Conservation (phyloP, 805 yeast genomes). For the Ogataea thermomethanolica region DNA sequence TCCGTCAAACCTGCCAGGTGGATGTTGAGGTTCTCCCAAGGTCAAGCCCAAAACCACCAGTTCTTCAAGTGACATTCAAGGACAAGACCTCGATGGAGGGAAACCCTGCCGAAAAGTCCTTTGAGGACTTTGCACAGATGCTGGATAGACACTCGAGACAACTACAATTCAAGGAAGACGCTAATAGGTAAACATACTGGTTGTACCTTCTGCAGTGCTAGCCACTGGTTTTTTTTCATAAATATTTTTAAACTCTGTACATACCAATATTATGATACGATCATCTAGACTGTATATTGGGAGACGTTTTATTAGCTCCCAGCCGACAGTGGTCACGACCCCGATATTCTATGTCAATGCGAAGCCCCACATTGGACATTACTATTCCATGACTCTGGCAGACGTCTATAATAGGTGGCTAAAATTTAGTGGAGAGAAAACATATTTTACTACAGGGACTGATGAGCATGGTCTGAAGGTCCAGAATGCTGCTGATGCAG, state of each 20-base stretch:
- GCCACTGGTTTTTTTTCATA: slow-evolving; percentile 23
- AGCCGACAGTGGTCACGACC: slow-evolving; percentile 58
- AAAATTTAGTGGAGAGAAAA: slow-evolving; percentile 37
- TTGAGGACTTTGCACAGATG: slow-evolving; percentile 59
- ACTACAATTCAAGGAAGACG: slow-evolving; percentile 70
- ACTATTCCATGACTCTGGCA: slow-evolving; percentile 80
- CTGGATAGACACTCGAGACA: slow-evolving; percentile 83
- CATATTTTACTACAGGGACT: slow-evolving; percentile 81
- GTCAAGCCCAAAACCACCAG: slow-evolving; percentile 47
- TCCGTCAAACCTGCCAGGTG: slow-evolving; percentile 58
- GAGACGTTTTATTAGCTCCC: slow-evolving; percentile 1
- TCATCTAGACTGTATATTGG: background rate
- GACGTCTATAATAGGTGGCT: slow-evolving; percentile 81
- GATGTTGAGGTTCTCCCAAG: slow-evolving; percentile 58
- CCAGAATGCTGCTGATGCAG: slow-evolving; percentile 71
- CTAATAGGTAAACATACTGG: slow-evolving; percentile 31
- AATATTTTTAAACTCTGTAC: slow-evolving; percentile 9
- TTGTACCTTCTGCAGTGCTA: background rate
- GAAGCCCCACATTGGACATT: slow-evolving; percentile 89
- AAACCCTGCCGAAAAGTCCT: slow-evolving; percentile 56
- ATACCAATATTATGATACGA: slow-evolving; percentile 7
- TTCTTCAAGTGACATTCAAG: slow-evolving; percentile 72
- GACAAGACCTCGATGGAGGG: slow-evolving; percentile 70
- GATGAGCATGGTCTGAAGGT: slow-evolving; percentile 97
- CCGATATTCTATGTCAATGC: slow-evolving; percentile 98